Conservation (phyloP, 768 basidiomycete genomes). For the Lentinula detonsa region DNA sequence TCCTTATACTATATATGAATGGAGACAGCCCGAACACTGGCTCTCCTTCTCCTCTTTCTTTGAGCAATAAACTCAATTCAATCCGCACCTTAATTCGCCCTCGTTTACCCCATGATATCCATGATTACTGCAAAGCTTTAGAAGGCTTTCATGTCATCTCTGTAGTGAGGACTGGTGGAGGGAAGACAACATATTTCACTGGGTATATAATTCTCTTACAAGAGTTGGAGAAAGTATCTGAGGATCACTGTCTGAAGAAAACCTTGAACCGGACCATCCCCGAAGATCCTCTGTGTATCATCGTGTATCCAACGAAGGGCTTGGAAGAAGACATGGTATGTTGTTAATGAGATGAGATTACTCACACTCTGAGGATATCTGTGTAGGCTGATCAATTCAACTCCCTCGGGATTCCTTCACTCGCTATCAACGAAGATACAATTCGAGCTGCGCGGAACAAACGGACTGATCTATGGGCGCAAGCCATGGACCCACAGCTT, state of each 20-base stretch:
- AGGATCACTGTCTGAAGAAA: neutral
- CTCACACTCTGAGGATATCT: no score
- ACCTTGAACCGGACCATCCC: constrained; percentile 1
- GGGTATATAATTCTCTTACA: constrained; percentile 14
- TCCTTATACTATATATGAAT: neutral
- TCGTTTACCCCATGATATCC: no score
- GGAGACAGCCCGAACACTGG: no score
- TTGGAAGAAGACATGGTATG: constrained; percentile 17
- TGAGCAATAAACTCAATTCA: no score
- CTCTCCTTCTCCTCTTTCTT: no score
- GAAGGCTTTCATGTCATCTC: constrained; percentile 17
- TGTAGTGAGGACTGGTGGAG: constrained; percentile 13
- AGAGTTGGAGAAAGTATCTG: constrained; percentile 7
- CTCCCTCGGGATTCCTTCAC: neutral
- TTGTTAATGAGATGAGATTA: neutral
- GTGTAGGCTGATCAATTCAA: neutral
- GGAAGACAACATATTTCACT: constrained; percentile 16
- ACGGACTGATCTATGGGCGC: constrained; percentile 7
- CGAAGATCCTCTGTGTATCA: constrained; percentile 16
- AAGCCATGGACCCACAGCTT: neutral
- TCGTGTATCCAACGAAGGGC: constrained; percentile 19
- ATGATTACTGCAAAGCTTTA: constrained; percentile 10
- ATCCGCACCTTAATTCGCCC: no score
- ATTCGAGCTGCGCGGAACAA: constrained; percentile 8
- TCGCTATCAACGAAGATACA: constrained; percentile 11